phyloP scores from a whole-genome alignment of 345 rosid species.

The Boechera stricta region DNA sequence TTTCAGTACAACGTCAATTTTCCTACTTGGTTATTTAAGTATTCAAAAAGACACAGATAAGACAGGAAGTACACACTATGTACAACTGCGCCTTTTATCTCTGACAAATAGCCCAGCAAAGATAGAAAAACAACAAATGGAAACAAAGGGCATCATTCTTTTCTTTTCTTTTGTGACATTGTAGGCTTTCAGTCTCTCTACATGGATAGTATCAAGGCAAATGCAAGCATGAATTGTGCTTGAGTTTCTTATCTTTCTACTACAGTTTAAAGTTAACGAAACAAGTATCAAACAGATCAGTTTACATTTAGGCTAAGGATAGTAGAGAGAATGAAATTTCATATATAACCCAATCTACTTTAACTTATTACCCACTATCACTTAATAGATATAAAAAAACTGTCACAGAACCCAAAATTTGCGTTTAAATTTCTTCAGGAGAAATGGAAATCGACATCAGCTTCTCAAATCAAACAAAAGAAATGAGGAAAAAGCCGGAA shows the following conservation, averaged over 20 bases:
- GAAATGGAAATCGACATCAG: constrained; percentile 2
- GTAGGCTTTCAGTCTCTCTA: neutral
- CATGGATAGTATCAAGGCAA: neutral
- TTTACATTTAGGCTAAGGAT: no score
- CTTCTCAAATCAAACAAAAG: constrained; percentile 21
- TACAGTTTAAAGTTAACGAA: neutral
- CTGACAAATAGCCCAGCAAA: neutral
- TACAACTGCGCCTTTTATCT: neutral
- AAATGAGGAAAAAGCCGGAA: neutral
- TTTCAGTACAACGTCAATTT: neutral
- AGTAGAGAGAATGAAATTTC: no score
- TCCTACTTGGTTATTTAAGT: neutral
- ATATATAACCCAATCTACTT: no score
- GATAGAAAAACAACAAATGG: constrained; percentile 13
- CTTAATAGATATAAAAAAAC: neutral
- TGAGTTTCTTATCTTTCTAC: neutral
- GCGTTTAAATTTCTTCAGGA: neutral
- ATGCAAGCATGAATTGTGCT: neutral
- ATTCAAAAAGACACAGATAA: constrained; percentile 11
- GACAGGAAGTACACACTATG: neutral
- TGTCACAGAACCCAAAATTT: constrained; percentile 6
- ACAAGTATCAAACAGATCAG: neutral
- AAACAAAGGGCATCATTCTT: constrained; percentile 2
- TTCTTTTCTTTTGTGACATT: neutral
- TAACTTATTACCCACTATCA: neutral